These are phyloP conservation scores for Histomonas meleagridis DNA, from an alignment of 208 protist species.

Conservation along the genomic window DNA sequence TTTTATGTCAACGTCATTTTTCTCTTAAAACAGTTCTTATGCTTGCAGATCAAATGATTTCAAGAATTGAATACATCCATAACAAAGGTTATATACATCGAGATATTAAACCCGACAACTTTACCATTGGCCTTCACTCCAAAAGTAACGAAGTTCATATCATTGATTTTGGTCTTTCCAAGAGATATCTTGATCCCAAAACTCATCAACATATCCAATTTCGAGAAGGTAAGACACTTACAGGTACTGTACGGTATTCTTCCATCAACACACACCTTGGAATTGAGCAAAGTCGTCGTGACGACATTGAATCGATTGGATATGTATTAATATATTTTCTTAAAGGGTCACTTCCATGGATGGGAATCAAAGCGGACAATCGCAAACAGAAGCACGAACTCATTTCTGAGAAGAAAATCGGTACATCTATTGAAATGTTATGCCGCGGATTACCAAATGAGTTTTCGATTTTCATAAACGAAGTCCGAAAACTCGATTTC, in stretches of 20 bases:
- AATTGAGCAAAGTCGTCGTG: constrained; percentile 72
- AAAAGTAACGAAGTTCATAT: constrained; percentile 56
- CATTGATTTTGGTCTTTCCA: constrained; percentile 71
- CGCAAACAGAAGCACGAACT: constrained; percentile 96
- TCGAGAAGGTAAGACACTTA: constrained; percentile 46
- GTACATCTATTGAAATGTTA: constrained; percentile 74
- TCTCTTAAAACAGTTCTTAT: constrained; percentile 92
- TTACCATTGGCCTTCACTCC: constrained; percentile 78
- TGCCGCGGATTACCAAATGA: constrained; percentile 69
- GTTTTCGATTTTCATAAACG: constrained; percentile 88
- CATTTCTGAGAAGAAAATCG: constrained; percentile 88
- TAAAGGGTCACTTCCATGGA: constrained; percentile 89
- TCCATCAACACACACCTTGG: constrained; percentile 97
- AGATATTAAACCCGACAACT: constrained; percentile 92
- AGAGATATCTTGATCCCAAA: constrained; percentile 91
- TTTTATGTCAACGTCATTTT: constrained; percentile 68
- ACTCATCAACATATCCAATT: constrained; percentile 97
- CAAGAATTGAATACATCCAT: constrained; percentile 86
- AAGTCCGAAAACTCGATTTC: constrained; percentile 80
- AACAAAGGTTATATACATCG: constrained; percentile 88
- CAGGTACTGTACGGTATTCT: constrained; percentile 93
- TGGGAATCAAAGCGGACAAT: constrained; percentile 68
- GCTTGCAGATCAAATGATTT: constrained; percentile 87
- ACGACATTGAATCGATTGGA: constrained; percentile 79
- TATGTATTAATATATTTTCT: constrained; percentile 98